A percentile compares a stretch with the other conserved stretches of the same genome.
phyloP scores from a whole-genome alignment of 345 rosid species.

The Eutrema heterophyllum region DNA sequence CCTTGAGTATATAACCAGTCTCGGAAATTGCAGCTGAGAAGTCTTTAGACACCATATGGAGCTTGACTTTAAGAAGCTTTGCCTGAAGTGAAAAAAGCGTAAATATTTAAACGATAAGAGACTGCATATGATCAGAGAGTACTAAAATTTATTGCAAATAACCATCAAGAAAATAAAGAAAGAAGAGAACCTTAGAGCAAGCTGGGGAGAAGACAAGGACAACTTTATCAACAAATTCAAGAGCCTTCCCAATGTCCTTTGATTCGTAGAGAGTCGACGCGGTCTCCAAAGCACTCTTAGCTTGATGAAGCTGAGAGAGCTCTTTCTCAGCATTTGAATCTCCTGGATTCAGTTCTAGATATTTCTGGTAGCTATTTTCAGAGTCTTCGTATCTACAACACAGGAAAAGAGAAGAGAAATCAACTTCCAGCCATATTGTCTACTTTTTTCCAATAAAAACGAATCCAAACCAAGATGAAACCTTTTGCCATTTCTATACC shows the following conservation, averaged over 20 bases:
- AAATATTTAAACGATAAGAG: not conserved
- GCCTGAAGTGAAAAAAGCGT: slow-evolving; percentile 44
- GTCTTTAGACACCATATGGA: slow-evolving; percentile 65
- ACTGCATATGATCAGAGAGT: not conserved
- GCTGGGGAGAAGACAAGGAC: slow-evolving; percentile 94
- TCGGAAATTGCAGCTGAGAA: slow-evolving; percentile 83
- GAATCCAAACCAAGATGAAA: not conserved
- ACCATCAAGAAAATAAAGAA: slow-evolving; percentile 20
- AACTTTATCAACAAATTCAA: slow-evolving; percentile 82
- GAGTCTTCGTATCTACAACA: slow-evolving; percentile 83
- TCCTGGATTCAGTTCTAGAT: slow-evolving; percentile 67
- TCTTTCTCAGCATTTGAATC: slow-evolving; percentile 75
- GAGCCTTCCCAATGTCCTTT: slow-evolving; percentile 60
- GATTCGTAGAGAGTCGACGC: slow-evolving; percentile 65
- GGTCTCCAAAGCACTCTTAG: slow-evolving; percentile 72
- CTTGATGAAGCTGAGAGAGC: slow-evolving; percentile 88
- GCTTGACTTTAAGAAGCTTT: slow-evolving; percentile 72
- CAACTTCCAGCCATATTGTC: not conserved
- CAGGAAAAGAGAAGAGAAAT: not conserved
- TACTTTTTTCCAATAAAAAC: not conserved
- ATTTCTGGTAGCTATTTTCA: slow-evolving; percentile 61
- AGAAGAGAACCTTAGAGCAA: slow-evolving; percentile 64
- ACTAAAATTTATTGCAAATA: not conserved
- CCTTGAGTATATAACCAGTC: slow-evolving; percentile 76
- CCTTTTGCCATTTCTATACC: slow-evolving; percentile 37